phyloP scores from a whole-genome alignment of 2,329 filamentous ascomycete genomes.

The Graphiopsis chlorocephala region DNA sequence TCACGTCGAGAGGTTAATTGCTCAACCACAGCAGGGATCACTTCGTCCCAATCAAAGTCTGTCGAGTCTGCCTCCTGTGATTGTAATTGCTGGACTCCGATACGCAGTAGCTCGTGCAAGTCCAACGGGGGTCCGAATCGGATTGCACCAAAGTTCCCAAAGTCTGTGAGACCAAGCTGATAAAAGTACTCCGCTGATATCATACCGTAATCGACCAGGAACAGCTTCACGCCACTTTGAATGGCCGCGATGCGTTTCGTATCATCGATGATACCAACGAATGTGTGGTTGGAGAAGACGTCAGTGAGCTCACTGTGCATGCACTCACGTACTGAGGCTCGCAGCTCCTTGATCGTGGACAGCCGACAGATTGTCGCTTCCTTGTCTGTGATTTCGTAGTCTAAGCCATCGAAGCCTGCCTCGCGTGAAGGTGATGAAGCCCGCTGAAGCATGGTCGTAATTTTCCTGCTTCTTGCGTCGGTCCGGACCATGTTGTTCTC shows the following conservation, averaged over 20 bases:
- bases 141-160: conserved; percentile 88
- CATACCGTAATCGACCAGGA: conserved; percentile 88
- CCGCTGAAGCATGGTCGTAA: conserved; percentile 74
- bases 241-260: conserved; percentile 84
- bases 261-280: conserved; percentile 90
- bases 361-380: conserved; percentile 70
- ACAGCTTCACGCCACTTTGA: conserved; percentile 88
- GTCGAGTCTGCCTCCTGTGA: conserved; percentile 37
- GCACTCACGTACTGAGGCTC: conserved; percentile 72
- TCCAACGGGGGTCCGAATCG: conserved; percentile 73
- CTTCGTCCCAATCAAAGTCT: conserved; percentile 64
- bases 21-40: conserved; percentile 62
- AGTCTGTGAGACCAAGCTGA: conserved; percentile 89
- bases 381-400: conserved; percentile 71
- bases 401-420: conserved; percentile 48
- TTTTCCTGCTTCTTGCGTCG: conserved; percentile 84
- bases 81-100: conserved; percentile 69
- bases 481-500: conserved; percentile 90
- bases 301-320: conserved; percentile 87
- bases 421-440: conserved; percentile 37
- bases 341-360: conserved; percentile 80
- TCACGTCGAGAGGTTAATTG: conserved; percentile 74
- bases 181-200: conserved; percentile 87
- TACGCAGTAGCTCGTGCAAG: conserved; percentile 65
- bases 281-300: conserved; percentile 82